These are phyloP conservation scores for Podaxis mareebaensis DNA, from an alignment of 768 basidiomycete species.

Conservation along the genomic window DNA sequence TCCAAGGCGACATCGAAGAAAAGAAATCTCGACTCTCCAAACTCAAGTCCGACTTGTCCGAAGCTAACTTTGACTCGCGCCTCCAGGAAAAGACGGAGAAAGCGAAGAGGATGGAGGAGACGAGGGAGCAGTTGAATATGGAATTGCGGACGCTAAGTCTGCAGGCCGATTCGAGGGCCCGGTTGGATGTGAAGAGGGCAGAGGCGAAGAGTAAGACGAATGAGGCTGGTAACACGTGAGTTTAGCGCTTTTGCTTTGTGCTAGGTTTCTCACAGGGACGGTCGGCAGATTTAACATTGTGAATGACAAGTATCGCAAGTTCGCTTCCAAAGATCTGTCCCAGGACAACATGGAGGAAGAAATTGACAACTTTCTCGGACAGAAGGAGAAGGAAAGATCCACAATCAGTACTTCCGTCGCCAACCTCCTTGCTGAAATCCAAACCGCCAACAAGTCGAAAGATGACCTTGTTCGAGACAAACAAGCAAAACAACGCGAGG, in stretches of 20 bases:
- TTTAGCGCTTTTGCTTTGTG: constrained; percentile 11
- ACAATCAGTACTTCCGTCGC: constrained; percentile 37
- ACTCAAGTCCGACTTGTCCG: constrained; percentile 55
- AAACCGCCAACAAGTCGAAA: constrained; percentile 45
- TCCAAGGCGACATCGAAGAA: constrained; percentile 68
- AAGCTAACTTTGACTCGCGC: constrained; percentile 65
- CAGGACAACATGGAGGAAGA: constrained; percentile 74
- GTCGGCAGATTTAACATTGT: constrained; percentile 59
- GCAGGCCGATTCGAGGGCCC: constrained; percentile 82
- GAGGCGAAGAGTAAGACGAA: constrained; percentile 65
- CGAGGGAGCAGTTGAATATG: constrained; percentile 63
- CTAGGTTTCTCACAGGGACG: background rate
- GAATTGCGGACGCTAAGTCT: constrained; percentile 72
- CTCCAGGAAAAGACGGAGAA: constrained; percentile 54
- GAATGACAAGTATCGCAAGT: constrained; percentile 60
- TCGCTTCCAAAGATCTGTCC: constrained; percentile 60
- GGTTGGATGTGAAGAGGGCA: constrained; percentile 68
- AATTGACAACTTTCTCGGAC: constrained; percentile 52
- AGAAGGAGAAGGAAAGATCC: constrained; percentile 63
- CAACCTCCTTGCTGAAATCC: constrained; percentile 28
- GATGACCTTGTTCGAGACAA: constrained; percentile 9
- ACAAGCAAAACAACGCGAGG: constrained; percentile 13
- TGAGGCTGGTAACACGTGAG: constrained; percentile 72
- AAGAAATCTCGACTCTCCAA: constrained; percentile 63
- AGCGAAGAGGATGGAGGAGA: constrained; percentile 63